Base-by-base conservation (phyloP, 2,329 filamentous ascomycete genomes). In the Sclerotinia minor region DNA sequence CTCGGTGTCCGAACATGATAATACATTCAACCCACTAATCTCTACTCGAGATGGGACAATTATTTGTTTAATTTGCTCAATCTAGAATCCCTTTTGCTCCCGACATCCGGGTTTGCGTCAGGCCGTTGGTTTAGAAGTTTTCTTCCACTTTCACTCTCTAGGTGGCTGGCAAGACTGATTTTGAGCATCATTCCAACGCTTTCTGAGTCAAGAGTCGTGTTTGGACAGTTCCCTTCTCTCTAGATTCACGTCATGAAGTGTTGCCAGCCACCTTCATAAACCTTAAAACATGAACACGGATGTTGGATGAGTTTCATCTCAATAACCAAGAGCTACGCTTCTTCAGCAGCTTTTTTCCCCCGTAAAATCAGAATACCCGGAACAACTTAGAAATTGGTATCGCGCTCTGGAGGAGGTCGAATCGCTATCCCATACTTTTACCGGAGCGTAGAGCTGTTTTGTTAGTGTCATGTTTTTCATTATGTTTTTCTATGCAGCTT, bases 241-340 rank as follows among this genome's bases (percentile, higher is more conserved):
- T n/a, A 47, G 19, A 35, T 32, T 24, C 57, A 59, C 19, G 19
- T 47, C 57, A 60, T 15, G 24, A n/a, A 60, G 57, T 35, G 57
- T 60, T 35, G 21, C n/a, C 2, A 17, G 21, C 9, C 26, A 11
- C 35, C 13, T 49, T 29, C 5, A n/a, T 5, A 35, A 9, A n/a
- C 35, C 19, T 6, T 13, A 9, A 35, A 35, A 21, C 1, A 21
- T n/a, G 19, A 19, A 32, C 26, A 17, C 19, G 32, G 15, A 54
- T 54, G 5, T 54, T 15, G 7, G 9, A 54, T n/a, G 52, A 35
- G 13, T n/a, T 35, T 35, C 52, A 54, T 54, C 52, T 35, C 35
- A 13, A n/a, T n/a, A 5, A 9, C 35, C 29, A 32, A n/a, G 13
- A 54, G 17, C 17, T n/a, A 54, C 7, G 15, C 17, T 54, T 53